Base-by-base conservation (phyloP, 2,329 filamentous ascomycete species). In the Curvularia eragrostidis region DNA sequence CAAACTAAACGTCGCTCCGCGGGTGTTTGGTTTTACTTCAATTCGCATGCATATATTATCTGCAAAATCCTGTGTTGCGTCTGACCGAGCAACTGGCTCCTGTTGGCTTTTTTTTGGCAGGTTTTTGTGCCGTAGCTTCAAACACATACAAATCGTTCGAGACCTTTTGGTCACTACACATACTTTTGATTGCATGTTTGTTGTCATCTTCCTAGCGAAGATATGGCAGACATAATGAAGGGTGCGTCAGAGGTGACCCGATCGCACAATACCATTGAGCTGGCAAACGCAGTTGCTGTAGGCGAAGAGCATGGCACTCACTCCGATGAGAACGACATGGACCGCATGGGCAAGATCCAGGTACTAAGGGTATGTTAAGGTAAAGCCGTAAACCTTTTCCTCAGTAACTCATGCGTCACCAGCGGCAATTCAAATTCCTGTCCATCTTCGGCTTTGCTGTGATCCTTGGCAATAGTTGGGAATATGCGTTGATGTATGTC, bases 281-380 rank as follows among this genome's bases (percentile, higher is more conserved):
- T 50, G 13, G 51, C 42, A 2, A 53, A 39, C 15, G 13, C 24
- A 12, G 18, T 23, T 47, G 51, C 51, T 21, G 51, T 53, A 10
- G n/a, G 19, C 23, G 58, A 57, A 13, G 67, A 67, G 24, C 56
- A 59, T 18, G 67, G 59, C 2, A 72, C 65, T 3, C 43, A 49
- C 9, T 57, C 54, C 21, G 69, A 72, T 46, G 44, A 23, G 1
- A 56, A 44, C 7, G 65, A 66, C 53, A 71, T 70, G 68, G 19
- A 53, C 5, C 63, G 68, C 3, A 69, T 71, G 67, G 68, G 67
- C 9, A 71, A 70, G 42, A 48, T 42, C 8, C 68, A 71, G 34
- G 61, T 58, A 32, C 41, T 63, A 15, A 56, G 62, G 15, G 62
- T 63, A 46, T 44, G 53, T 49, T 10, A n/a, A 4, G 1, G 19